Conservation (phyloP, 345 rosid genomes). For the Rhodomyrtus tomentosa region DNA sequence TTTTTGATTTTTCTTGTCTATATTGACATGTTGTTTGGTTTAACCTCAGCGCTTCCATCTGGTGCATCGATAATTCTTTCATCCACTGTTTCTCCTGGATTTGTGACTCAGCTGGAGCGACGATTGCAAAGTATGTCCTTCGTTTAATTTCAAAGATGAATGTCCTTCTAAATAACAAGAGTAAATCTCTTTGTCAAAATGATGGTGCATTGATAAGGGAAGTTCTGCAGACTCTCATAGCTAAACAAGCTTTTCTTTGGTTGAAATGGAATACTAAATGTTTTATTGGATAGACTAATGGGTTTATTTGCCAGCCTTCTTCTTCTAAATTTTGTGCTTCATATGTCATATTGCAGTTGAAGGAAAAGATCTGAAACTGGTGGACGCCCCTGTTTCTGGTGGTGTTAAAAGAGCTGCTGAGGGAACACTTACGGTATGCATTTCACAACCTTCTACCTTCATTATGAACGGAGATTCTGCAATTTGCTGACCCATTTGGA, state of each 20-base stretch:
- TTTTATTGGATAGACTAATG: not conserved
- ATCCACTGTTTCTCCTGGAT: constrained; percentile 89
- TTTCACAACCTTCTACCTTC: not conserved
- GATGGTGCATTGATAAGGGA: not conserved
- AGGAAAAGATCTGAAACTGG: constrained; percentile 72
- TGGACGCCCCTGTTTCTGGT: constrained; percentile 98
- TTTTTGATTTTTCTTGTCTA: not conserved
- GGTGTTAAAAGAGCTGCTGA: constrained; percentile 83
- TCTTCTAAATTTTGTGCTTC: not conserved
- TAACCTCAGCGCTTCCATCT: constrained; percentile 50
- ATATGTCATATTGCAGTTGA: constrained; percentile 30
- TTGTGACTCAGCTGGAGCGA: constrained; percentile 56
- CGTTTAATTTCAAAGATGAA: not conserved
- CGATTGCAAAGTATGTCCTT: constrained; percentile 59
- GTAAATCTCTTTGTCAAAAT: not conserved
- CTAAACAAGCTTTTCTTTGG: not conserved
- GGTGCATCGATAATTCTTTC: constrained; percentile 74
- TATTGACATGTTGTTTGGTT: constrained; percentile 10
- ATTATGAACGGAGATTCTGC: not conserved
- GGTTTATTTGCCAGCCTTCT: not conserved
- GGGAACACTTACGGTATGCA: constrained; percentile 82
- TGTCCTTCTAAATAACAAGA: not conserved
- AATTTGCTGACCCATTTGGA: not conserved
- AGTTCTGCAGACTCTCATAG: not conserved
- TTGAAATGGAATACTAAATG: not conserved